phyloP scores from a whole-genome alignment of 2,329 filamentous ascomycete species.

The Tolypocladium tundrense region DNA sequence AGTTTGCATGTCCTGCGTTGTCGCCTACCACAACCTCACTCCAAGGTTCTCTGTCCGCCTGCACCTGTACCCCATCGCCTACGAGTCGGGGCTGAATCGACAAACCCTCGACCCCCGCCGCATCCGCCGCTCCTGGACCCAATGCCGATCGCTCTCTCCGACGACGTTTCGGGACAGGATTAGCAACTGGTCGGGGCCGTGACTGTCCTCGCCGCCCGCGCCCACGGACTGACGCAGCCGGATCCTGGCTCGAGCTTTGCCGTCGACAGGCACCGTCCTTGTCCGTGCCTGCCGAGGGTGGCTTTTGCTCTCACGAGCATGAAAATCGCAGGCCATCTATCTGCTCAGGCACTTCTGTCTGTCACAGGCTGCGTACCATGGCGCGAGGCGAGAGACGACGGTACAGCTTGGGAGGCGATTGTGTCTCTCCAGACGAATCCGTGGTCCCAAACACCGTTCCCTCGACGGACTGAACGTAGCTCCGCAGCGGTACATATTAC shows the following conservation, averaged over 20 bases:
- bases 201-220: background rate
- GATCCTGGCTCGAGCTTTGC: background rate
- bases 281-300: background rate
- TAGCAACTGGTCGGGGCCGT: background rate
- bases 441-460: too few species aligned
- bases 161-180: background rate
- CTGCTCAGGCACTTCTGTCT: background rate
- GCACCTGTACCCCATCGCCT: background rate
- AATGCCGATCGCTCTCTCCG: background rate
- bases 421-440: background rate
- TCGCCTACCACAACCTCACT: background rate
- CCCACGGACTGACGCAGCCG: background rate
- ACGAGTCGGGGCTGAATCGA: background rate
- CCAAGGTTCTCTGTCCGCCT: background rate
- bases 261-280: background rate
- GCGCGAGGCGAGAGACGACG: background rate
- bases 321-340: background rate
- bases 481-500: background rate
- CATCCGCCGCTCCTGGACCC: background rate
- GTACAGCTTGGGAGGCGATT: background rate
- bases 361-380: background rate
- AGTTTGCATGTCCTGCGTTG: background rate
- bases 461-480: too few species aligned
- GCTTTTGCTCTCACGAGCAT: background rate
- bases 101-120: background rate